phyloP scores from a whole-genome alignment of 768 basidiomycete genomes.

The Paxillus rubicundulus region DNA sequence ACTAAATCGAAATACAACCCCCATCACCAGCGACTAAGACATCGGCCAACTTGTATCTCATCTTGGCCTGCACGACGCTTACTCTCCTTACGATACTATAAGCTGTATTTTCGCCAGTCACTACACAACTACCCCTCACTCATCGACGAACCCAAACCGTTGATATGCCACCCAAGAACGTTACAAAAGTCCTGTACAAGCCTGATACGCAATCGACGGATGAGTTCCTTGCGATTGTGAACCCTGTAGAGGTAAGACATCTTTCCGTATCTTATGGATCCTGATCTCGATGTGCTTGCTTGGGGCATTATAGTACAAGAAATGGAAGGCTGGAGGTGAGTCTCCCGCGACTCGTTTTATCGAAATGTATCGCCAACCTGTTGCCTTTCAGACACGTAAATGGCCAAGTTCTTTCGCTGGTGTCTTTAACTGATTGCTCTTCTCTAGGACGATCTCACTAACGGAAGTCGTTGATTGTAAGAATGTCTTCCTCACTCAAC shows the following conservation, averaged over 20 bases:
- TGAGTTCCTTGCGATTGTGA: constrained; percentile 70
- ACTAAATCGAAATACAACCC: not conserved
- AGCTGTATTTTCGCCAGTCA: constrained; percentile 5
- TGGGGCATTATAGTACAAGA: constrained; percentile 52
- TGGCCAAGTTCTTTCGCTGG: not conserved
- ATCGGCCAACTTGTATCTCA: constrained; percentile 2
- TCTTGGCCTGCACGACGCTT: not conserved
- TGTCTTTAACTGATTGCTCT: constrained; percentile 12
- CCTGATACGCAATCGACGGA: constrained; percentile 69
- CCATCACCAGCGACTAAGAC: not conserved
- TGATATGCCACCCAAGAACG: constrained; percentile 39
- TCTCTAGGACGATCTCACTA: constrained; percentile 60
- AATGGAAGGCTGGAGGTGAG: constrained; percentile 80
- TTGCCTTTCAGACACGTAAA: constrained; percentile 58
- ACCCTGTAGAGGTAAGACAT: constrained; percentile 53
- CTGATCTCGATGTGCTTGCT: constrained; percentile 3
- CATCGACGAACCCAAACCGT: constrained; percentile 3
- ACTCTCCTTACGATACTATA: constrained; percentile 13
- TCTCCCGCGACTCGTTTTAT: not conserved
- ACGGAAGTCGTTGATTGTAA: constrained; percentile 80
- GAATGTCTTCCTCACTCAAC: constrained; percentile 22
- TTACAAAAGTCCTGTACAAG: constrained; percentile 79
- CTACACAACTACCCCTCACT: constrained; percentile 6
- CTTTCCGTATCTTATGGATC: constrained; percentile 2
- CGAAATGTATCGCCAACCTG: constrained; percentile 7